These are phyloP conservation scores for Casuarina cunninghamiana DNA, from an alignment of 306 rosid genomes.

Conservation along the genomic window DNA sequence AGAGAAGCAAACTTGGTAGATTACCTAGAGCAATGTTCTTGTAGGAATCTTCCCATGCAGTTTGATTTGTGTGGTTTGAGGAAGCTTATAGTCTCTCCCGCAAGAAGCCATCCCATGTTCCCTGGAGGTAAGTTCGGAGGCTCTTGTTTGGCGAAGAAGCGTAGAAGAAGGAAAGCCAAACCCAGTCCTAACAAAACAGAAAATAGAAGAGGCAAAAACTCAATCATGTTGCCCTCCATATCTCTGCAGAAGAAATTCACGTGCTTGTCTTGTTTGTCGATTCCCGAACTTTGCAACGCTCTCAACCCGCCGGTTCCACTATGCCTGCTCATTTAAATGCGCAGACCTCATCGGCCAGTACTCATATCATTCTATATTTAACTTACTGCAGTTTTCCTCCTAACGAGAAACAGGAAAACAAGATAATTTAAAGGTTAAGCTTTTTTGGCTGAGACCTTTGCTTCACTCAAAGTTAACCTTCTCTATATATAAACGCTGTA, in stretches of 20 bases:
- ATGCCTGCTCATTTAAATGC: too few species aligned
- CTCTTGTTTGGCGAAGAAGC: slow-evolving; percentile 13
- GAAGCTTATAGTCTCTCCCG: slow-evolving; percentile 64
- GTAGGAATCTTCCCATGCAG: slow-evolving; percentile 60
- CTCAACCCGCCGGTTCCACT: too few species aligned
- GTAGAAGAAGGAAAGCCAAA: slow-evolving; percentile 41
- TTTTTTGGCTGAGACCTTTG: too few species aligned
- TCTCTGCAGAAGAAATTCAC: slow-evolving; percentile 5
- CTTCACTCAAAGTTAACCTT: too few species aligned
- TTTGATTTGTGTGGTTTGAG: slow-evolving; percentile 70
- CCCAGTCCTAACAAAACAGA: slow-evolving; percentile 30
- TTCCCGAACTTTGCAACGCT: neutral
- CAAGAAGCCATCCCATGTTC: slow-evolving; percentile 67
- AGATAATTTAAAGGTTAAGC: too few species aligned
- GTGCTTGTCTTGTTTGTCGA: slow-evolving; percentile 1
- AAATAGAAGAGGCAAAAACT: slow-evolving; percentile 20
- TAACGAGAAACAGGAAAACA: too few species aligned
- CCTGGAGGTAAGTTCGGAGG: slow-evolving; percentile 51
- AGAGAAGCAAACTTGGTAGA: neutral
- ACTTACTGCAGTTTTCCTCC: too few species aligned
- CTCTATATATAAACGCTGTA: too few species aligned
- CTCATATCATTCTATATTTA: too few species aligned
- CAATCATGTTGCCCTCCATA: slow-evolving; percentile 31
- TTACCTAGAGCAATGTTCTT: slow-evolving; percentile 60
- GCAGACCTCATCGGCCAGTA: too few species aligned